Evolutionary conservation across 202 grass and related monocot genomes (phyloP).

Genomic region (Cymbopogon flexuosus): DNA sequence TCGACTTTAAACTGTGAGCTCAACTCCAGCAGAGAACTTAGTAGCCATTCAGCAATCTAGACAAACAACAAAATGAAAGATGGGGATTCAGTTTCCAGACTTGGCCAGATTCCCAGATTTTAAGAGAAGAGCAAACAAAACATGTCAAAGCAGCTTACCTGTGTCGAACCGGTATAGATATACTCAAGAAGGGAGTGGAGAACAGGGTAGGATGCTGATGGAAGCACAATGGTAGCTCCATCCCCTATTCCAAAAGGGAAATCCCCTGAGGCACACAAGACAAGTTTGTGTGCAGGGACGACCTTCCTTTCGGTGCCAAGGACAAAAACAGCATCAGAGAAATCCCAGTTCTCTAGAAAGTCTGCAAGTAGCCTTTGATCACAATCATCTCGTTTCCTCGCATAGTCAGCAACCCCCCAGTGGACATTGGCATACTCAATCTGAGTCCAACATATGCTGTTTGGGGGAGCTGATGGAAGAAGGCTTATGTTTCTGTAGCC

Average conservation of each 20-base stretch:
- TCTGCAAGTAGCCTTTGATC: conserved; percentile 50
- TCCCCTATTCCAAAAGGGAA: conserved; percentile 45
- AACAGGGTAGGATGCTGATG: conserved; percentile 61
- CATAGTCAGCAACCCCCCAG: conserved; percentile 27
- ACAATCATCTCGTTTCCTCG: conserved; percentile 25
- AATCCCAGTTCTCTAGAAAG: conserved; percentile 83
- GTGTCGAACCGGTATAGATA: conserved; percentile 74
- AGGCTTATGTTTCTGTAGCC: conserved; percentile 84
- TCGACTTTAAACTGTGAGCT: conserved; percentile 69
- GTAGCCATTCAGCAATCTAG: conserved; percentile 53
- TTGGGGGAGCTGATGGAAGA: conserved; percentile 56
- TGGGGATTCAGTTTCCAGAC: not conserved
- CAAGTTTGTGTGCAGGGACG: conserved; percentile 72
- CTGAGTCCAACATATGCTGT: conserved; percentile 57
- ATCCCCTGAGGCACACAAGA: conserved; percentile 67
- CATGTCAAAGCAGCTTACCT: conserved; percentile 51
- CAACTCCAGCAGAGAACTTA: conserved; percentile 51
- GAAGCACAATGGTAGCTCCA: conserved; percentile 51
- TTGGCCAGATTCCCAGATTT: conserved; percentile 5
- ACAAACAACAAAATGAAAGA: conserved; percentile 19
- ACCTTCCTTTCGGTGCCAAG: conserved; percentile 58
- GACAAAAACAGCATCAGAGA: conserved; percentile 69
- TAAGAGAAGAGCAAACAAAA: conserved; percentile 21
- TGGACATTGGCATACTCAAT: conserved; percentile 48
- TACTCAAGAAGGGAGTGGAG: conserved; percentile 70